Conservation (phyloP, 345 rosid genomes). For the Eucalyptus shirleyi region DNA sequence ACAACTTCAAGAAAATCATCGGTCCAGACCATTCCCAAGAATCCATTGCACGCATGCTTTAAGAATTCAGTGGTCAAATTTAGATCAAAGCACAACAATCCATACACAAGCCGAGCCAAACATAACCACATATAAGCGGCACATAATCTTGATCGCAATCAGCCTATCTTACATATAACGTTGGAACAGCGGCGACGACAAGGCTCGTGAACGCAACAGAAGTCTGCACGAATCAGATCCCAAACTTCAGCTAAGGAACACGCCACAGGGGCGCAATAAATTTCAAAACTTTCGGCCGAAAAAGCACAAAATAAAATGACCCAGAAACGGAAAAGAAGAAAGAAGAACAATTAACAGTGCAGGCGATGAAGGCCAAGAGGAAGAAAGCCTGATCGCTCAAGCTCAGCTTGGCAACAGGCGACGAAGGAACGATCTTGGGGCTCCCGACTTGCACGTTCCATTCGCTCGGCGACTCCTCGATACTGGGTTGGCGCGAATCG, state of each 20-base stretch:
- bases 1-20: not conserved
- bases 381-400: slow-evolving; percentile 63
- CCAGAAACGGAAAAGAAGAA: not conserved
- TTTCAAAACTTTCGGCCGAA: not conserved
- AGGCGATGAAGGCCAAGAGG: slow-evolving; percentile 67
- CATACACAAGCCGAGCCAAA: not conserved
- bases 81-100: not conserved
- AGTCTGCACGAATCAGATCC: slow-evolving; percentile 37
- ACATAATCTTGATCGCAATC: not conserved
- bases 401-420: slow-evolving; percentile 30
- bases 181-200: slow-evolving; percentile 67
- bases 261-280: not conserved
- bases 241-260: not conserved
- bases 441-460: slow-evolving; percentile 38
- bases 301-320: not conserved
- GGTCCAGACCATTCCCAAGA: not conserved
- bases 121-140: not conserved
- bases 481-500: not conserved
- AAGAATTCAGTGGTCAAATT: not conserved
- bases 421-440: slow-evolving; percentile 26
- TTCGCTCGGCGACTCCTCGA: slow-evolving; percentile 14
- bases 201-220: slow-evolving; percentile 73
- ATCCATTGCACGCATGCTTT: not conserved
- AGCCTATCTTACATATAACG: slow-evolving; percentile 55
- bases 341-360: slow-evolving; percentile 43